phyloP scores from a whole-genome alignment of 257 asterid genomes.

The Oldenlandia corymbosa region DNA sequence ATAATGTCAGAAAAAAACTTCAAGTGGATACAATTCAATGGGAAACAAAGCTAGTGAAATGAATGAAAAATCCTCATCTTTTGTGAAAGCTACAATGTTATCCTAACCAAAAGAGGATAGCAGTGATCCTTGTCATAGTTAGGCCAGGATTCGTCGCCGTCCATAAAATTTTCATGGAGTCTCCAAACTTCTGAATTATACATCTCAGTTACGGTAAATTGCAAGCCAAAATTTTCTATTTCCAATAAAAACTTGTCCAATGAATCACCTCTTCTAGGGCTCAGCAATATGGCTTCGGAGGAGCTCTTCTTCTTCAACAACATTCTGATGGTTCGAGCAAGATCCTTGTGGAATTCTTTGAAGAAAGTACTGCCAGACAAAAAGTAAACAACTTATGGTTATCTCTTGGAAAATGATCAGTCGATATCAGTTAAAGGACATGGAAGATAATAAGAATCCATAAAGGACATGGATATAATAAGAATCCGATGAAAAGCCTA shows the following conservation, averaged over 20 bases:
- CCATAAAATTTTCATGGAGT: conserved; percentile 38
- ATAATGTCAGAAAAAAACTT: neutral
- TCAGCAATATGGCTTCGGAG: conserved; percentile 68
- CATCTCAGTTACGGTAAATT: conserved; percentile 47
- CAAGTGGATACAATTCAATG: neutral
- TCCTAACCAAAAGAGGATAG: conserved; percentile 69
- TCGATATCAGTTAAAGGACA: neutral
- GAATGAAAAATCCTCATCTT: conserved; percentile 1
- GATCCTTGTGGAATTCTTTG: conserved; percentile 70
- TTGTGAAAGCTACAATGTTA: conserved; percentile 28
- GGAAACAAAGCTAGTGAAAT: neutral
- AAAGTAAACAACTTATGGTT: neutral
- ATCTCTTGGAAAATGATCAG: neutral
- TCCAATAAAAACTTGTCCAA: conserved; percentile 65
- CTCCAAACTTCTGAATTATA: conserved; percentile 62
- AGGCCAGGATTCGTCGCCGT: conserved; percentile 72
- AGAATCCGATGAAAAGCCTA: neutral
- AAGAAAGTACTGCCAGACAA: conserved; percentile 68
- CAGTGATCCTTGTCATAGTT: conserved; percentile 84
- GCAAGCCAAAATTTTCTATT: conserved; percentile 49
- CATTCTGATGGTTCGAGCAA: conserved; percentile 66
- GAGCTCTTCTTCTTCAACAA: conserved; percentile 57
- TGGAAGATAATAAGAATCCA: neutral
- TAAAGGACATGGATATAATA: neutral
- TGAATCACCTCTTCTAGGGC: conserved; percentile 90